Evolutionary conservation across 1,139 yeast species (phyloP), one percentile per base, ranked within the genome.

Genomic region (Arxiozyma slooffiae): DNA sequence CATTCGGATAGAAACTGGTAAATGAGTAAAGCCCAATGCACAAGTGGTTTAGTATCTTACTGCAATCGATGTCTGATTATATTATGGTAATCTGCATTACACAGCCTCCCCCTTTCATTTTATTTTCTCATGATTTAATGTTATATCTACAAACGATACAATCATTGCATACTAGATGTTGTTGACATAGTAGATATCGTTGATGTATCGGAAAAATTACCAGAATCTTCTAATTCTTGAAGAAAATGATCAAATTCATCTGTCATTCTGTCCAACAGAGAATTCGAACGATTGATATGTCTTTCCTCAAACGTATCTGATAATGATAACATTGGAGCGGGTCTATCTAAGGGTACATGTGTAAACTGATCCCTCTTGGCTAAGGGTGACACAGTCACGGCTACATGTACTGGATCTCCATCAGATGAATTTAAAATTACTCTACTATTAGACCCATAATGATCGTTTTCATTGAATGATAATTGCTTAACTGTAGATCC

Each of bases 261-360:
- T 1, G 44, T 40, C 1, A 51, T 24, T 6, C 20, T 37, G 16
- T 48, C 51, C 11, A 51, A 41, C n/a, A 51, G 20, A 4, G 51
- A 49, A 22, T 9, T 36, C 8, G 44, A 40, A 18, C 40, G 37
- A 6, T 38, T 26, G 17, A 30, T 38, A 2, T 24, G 26, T 22
- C 17, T 11, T 17, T 48, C 22, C 3, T 48, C 51, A 30, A 50
- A 50, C 7, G 53, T 42, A 26, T 50, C 51, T 16, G 40, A 7
- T 39, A 48, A 30, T 20, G 51, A 41, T 9, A 51, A 39, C 14
- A 23, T 26, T 5, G 53, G 53, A 8, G 26, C 41, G 14, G 43
- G 42, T 9, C 42, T 37, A 14, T 37, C 37, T 7, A 45, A 20
- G 5, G 18, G 23, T 4, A 40, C 43, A 30, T 30, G n/a, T 30